Evolutionary conservation across 148 eudicot genomes (phyloP), one percentile per base, ranked within the genome.

Genomic region (Vaccinium darrowii): DNA sequence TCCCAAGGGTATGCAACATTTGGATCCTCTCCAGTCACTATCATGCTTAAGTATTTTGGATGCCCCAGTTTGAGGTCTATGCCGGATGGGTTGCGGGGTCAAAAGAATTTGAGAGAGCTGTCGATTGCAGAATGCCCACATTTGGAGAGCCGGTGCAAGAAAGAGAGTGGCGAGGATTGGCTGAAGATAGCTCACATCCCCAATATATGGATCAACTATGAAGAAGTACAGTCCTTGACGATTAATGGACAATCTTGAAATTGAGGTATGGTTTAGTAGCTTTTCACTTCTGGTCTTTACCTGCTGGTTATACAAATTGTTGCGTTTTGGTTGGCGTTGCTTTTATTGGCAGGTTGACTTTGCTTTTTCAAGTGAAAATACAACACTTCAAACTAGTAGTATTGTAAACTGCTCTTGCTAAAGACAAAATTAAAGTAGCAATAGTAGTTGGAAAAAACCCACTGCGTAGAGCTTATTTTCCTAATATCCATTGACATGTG

Each of bases 121-220:
- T 1, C 1, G 5, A 54, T 54, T 54, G 15, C 0, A 0, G 0
- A 1, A 21, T 60, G 67, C 21, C 67, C 25, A 60, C 16, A 21
- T 5, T 78, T 78, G 58, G 81, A 78, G 81, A 11, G 18, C 8
- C 33, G 33, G 60, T 78, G 81, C 81, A 51, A 78, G 81, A 78
- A 78, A 78, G 58, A 50, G 58, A 78, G 25, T 21, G 67, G 23
- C 10, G 23, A 60, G 25, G 81, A 78, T 52, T 78, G 81, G 81
- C 19, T 3, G 30, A 78, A 51, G 80, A 78, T 78, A 51, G 60
- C 58, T 50, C 80, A 78, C 36, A 78, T 78, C 10, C 60, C 39
- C 60, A 5, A 0, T 23, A 78, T 78, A 50, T 0, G 6, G 9
- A 78, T 78, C 58, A 78, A 51, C 18, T 1, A 3, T 5, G 1